Evolutionary conservation across 768 basidiomycete species (phyloP).

Genomic region (Tricholoma terreum): DNA sequence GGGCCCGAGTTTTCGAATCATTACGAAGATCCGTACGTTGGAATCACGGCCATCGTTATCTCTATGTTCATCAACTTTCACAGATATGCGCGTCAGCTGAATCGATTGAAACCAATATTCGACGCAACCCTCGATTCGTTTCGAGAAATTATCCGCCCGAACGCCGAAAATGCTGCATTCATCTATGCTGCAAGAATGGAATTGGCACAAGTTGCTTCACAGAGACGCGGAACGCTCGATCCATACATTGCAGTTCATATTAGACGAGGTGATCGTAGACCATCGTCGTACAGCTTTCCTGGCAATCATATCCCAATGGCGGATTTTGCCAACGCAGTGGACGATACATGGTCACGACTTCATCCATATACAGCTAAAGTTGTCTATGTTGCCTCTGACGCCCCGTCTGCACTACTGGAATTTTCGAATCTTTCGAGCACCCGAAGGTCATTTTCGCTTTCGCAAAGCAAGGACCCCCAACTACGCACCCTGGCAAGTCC

Average conservation of each 20-base stretch:
- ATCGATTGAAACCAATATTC: conserved; percentile 57
- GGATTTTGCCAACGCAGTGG: conserved; percentile 45
- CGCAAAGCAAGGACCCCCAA: conserved; percentile 36
- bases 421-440: conserved; percentile 39
- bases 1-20: conserved; percentile 51
- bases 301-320: conserved; percentile 45
- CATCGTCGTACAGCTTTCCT: conserved; percentile 42
- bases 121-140: conserved; percentile 47
- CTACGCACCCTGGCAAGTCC: conserved; percentile 49
- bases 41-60: neutral
- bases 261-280: conserved; percentile 56
- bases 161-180: conserved; percentile 38
- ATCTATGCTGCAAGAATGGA: conserved; percentile 51
- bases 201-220: conserved; percentile 28
- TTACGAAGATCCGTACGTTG: conserved; percentile 62
- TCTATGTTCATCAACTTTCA: conserved; percentile 3
- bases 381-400: conserved; percentile 64
- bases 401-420: conserved; percentile 40
- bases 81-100: conserved; percentile 53
- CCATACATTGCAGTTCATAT: conserved; percentile 59
- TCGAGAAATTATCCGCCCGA: conserved; percentile 50
- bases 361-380: conserved; percentile 20
- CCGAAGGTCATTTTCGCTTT: conserved; percentile 43
- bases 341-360: conserved; percentile 39
- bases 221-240: conserved; percentile 6